Conservation (phyloP, 768 basidiomycete genomes). For the Termitomyces heimii region DNA sequence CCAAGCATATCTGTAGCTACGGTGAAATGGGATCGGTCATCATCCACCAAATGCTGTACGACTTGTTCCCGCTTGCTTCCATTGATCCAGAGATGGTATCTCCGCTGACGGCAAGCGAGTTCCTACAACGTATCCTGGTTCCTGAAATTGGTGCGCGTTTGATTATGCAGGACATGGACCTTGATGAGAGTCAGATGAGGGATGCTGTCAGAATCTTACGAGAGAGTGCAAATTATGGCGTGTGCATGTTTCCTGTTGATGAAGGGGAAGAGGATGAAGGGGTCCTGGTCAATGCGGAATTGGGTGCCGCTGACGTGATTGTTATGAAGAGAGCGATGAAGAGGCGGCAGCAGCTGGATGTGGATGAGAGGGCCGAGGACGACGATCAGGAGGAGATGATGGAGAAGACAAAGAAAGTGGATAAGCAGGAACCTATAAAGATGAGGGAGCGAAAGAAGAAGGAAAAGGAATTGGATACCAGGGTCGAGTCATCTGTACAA, state of each 20-base stretch:
- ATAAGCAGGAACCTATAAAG: constrained; percentile 2
- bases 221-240: constrained; percentile 79
- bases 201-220: constrained; percentile 57
- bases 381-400: constrained; percentile 14
- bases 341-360: constrained; percentile 44
- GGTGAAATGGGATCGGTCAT: constrained; percentile 81
- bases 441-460: constrained; percentile 6
- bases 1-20: constrained; percentile 47
- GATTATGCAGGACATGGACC: constrained; percentile 69
- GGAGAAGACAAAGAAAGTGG: constrained; percentile 10
- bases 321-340: constrained; percentile 49
- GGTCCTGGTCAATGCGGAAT: constrained; percentile 20
- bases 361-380: constrained; percentile 30
- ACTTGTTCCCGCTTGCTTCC: constrained; percentile 61
- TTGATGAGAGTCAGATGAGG: constrained; percentile 30
- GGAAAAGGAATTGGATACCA: constrained; percentile 12
- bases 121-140: constrained; percentile 80
- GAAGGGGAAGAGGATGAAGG: constrained; percentile 41
- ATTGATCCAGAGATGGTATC: constrained; percentile 48
- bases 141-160: constrained; percentile 81
- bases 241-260: constrained; percentile 77
- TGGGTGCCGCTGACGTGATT: constrained; percentile 45
- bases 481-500: not conserved
- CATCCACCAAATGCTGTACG: constrained; percentile 70
- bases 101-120: constrained; percentile 70